These are phyloP conservation scores for Fusarium euwallaceae DNA, from an alignment of 2,329 filamentous ascomycete genomes.

Conservation along the genomic window DNA sequence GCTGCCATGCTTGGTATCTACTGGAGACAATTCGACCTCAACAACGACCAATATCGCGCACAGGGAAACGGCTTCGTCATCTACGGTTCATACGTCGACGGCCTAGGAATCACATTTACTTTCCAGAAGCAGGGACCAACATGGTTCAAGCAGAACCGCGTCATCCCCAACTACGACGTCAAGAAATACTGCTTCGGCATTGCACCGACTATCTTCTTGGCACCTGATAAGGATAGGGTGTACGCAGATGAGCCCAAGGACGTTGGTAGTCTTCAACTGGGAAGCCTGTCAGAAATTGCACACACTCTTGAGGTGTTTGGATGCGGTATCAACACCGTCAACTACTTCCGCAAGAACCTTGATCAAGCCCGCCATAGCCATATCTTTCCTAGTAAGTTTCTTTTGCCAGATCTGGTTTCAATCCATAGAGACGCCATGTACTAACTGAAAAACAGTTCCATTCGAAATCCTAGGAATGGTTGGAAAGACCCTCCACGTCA, in stretches of 20 bases:
- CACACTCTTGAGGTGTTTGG: conserved; percentile 56
- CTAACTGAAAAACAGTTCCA: conserved; percentile 6
- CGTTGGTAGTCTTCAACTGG: conserved; percentile 48
- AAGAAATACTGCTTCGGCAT: conserved; percentile 58
- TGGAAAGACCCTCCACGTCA: conserved; percentile 52
- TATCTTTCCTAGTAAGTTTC: conserved; percentile 32
- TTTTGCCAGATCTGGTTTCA: no score
- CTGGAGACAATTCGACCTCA: conserved; percentile 57
- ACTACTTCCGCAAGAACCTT: conserved; percentile 44
- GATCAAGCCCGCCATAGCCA: conserved; percentile 34
- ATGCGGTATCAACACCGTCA: conserved; percentile 52
- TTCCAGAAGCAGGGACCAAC: conserved; percentile 55
- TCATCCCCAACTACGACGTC: conserved; percentile 53
- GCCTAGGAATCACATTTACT: conserved; percentile 56
- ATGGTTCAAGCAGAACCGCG: conserved; percentile 51
- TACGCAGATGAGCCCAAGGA: conserved; percentile 40
- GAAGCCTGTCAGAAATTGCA: conserved; percentile 50
- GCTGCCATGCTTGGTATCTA: conserved; percentile 55
- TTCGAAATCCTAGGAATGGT: conserved; percentile 57
- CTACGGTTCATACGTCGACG: conserved; percentile 47
- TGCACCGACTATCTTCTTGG: conserved; percentile 55
- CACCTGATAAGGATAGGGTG: conserved; percentile 32
- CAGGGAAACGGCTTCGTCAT: conserved; percentile 55
- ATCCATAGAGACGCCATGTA: background rate
- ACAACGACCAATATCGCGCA: conserved; percentile 52